A percentile compares a stretch with the other conserved stretches of the same genome.
phyloP scores from a whole-genome alignment of 495 filamentous ascomycete species.

The Neurospora sp. region DNA sequence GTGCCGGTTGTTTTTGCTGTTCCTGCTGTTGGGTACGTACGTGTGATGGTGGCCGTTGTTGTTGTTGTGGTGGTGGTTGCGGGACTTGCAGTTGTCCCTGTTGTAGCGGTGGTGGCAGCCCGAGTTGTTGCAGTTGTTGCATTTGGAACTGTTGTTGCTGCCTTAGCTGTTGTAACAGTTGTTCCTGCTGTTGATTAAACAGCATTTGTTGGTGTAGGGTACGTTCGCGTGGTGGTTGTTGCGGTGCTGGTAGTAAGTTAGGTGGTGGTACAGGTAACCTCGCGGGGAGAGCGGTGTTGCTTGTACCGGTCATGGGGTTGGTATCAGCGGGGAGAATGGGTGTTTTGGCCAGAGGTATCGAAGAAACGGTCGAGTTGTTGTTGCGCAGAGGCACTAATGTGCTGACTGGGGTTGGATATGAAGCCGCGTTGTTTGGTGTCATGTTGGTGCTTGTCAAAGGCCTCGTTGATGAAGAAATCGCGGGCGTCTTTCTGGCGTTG shows the following conservation, averaged over 20 bases:
- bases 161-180: background rate
- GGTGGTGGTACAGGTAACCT: background rate
- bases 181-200: background rate
- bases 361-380: background rate
- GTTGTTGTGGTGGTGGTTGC: too few species aligned
- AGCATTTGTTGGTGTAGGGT: background rate
- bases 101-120: background rate
- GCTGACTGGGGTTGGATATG: background rate
- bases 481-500: background rate
- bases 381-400: background rate
- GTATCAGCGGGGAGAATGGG: background rate
- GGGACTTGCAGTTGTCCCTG: background rate
- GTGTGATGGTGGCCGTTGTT: background rate
- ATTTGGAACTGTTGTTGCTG: background rate
- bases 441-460: background rate
- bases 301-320: background rate
- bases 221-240: background rate
- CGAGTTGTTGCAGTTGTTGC: background rate
- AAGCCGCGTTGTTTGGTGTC: background rate
- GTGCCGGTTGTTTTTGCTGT: background rate
- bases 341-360: background rate
- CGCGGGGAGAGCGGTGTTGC: background rate
- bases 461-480: background rate
- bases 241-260: background rate
- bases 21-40: background rate